Evolutionary conservation across 495 filamentous ascomycete species (phyloP), one percentile per base, ranked within the genome.

Genomic region (Penicillium desertorum): DNA sequence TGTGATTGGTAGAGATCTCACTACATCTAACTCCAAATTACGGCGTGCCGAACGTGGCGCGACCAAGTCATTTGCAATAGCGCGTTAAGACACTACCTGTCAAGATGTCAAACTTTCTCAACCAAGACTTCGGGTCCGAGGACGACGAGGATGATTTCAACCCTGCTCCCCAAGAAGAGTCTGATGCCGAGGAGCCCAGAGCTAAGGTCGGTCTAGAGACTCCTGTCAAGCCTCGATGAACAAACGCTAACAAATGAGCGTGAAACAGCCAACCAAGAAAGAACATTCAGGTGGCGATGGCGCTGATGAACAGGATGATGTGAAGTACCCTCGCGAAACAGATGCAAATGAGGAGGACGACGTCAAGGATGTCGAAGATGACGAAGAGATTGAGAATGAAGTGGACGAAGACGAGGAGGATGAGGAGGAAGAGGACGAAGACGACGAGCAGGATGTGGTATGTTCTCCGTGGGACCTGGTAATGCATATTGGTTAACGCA

Each of bases 121-220:
- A 81, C 51, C 74, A 82, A 32, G 75, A 82, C 45, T 84, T 82
- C 62, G 88, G 86, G 55, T 89, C 86, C 53, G 88, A 86, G n/a
- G 83, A 89, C 22, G 88, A 91, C 51, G 88, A 91, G 54, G 88
- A 90, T 62, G 86, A 90, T 61, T 92, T 93, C 74, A 91, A 93
- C 66, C 89, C 89, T 29, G 79, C 76, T 23, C 82, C 84, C 10
- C 83, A 76, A 48, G 84, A 88, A 51, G 69, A 86, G 4, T 91
- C 88, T 5, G 88, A 89, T 57, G 82, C 83, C 43, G 89, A 91
- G 46, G 75, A 82, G 2, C 12, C 29, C 48, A 74, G 74, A 14
- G 65, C 69, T 17, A 73, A 77, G 58, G 76, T 81, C 34, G 63
- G 77, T 53, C 66, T 70, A 19, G 3, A 50, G 50, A 61, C 16